These are phyloP conservation scores for Halophytophthora batemanensis DNA, from an alignment of 352 stramenopile species.

Conservation along the genomic window DNA sequence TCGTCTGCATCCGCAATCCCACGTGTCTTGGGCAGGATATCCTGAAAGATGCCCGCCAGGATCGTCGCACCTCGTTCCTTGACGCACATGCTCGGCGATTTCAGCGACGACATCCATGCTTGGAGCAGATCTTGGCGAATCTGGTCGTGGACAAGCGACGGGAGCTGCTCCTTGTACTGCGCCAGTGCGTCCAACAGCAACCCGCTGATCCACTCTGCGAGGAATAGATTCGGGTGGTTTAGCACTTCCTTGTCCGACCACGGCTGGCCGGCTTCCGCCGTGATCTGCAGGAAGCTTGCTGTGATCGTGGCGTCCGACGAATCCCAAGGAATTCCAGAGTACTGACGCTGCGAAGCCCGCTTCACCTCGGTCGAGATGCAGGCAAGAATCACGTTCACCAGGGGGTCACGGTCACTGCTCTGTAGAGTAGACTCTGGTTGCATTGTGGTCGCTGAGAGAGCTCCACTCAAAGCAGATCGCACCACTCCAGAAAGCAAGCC, in stretches of 20 bases:
- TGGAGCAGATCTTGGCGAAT: slow-evolving; percentile 67
- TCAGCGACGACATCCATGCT: slow-evolving; percentile 81
- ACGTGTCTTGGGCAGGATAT: slow-evolving; percentile 59
- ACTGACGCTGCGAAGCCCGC: slow-evolving; percentile 68
- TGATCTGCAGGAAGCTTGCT: slow-evolving; percentile 68
- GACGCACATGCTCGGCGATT: slow-evolving; percentile 81
- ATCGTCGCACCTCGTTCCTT: slow-evolving; percentile 85
- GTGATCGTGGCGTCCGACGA: slow-evolving; percentile 64
- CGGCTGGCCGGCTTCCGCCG: slow-evolving; percentile 53
- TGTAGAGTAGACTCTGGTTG: neutral
- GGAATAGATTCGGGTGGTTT: slow-evolving; percentile 80
- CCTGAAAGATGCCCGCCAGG: slow-evolving; percentile 67
- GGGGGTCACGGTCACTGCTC: slow-evolving; percentile 21
- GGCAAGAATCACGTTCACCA: slow-evolving; percentile 55
- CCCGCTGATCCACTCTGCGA: slow-evolving; percentile 82
- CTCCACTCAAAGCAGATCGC: slow-evolving; percentile 40
- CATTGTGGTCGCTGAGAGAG: slow-evolving; percentile 22
- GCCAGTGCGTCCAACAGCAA: slow-evolving; percentile 67
- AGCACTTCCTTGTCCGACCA: slow-evolving; percentile 85
- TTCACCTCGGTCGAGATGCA: slow-evolving; percentile 66
- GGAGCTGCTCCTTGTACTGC: slow-evolving; percentile 37
- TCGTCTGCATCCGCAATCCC: slow-evolving; percentile 10
- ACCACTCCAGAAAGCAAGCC: slow-evolving; percentile 46
- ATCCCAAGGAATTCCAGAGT: slow-evolving; percentile 84
- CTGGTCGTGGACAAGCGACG: slow-evolving; percentile 36